Percentiles rank a stretch among this genome's conserved stretches.
These are phyloP conservation scores for Athelia psychrophila DNA, from an alignment of 1,284 basidiomycete genomes.

Conservation along the genomic window DNA sequence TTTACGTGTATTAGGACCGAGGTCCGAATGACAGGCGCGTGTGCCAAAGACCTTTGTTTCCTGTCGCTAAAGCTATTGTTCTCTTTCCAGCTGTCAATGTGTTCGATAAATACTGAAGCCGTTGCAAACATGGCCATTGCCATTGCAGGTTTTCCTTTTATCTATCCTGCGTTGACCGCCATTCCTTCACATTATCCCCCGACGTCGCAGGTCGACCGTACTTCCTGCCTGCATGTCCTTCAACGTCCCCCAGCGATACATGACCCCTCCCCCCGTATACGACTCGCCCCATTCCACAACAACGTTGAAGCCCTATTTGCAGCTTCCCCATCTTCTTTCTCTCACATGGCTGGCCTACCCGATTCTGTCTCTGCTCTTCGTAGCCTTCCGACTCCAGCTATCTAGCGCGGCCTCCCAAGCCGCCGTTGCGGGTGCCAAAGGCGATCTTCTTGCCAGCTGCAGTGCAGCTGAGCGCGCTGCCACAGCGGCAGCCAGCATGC, in stretches of 20 bases:
- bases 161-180: too few relatives aligned
- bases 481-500: conserved; percentile 79
- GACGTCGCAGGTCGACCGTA: background rate
- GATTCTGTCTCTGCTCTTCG: conserved; percentile 83
- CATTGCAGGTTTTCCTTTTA: too few relatives aligned
- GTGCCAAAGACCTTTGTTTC: too few relatives aligned
- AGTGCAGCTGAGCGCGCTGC: conserved; percentile 81
- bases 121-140: too few relatives aligned
- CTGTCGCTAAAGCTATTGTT: too few relatives aligned
- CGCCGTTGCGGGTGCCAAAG: conserved; percentile 68
- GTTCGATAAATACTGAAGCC: too few relatives aligned
- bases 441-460: conserved; percentile 75
- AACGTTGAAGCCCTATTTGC: conserved; percentile 74
- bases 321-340: conserved; percentile 78
- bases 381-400: conserved; percentile 77
- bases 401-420: conserved; percentile 71
- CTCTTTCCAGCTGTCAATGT: too few relatives aligned
- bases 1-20: too few relatives aligned
- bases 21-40: too few relatives aligned
- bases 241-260: background rate
- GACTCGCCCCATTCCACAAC: background rate
- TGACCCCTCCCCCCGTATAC: conserved; percentile 1
- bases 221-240: conserved; percentile 1
- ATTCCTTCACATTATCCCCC: background rate
- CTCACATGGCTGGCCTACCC: conserved; percentile 85